Percentiles rank a stretch among this genome's conserved stretches.
phyloP scores from a whole-genome alignment of 2,329 filamentous ascomycete genomes.

The Aspergillus piperis region DNA sequence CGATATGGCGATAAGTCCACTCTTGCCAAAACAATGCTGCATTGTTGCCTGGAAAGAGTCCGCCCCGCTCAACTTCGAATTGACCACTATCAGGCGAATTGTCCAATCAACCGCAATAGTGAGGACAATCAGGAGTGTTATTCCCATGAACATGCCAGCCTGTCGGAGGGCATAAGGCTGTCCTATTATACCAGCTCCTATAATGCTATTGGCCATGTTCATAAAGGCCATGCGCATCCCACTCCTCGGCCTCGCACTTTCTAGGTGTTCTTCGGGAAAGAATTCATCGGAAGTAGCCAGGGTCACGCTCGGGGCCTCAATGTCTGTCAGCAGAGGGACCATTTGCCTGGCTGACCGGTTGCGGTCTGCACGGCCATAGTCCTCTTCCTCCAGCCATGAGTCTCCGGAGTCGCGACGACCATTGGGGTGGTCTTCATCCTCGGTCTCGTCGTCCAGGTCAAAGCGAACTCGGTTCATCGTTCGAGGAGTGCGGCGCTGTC shows the following conservation, averaged over 20 bases:
- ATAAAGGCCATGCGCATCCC: conserved; percentile 88
- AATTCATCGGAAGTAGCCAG: conserved; percentile 64
- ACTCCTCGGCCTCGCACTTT: conserved; percentile 74
- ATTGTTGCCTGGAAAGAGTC: conserved; percentile 96
- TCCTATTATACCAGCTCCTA: conserved; percentile 71
- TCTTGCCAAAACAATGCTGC: conserved; percentile 87
- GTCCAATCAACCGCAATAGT: conserved; percentile 95
- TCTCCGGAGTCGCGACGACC: conserved; percentile 34
- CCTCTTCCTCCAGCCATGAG: conserved; percentile 60
- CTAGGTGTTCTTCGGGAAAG: conserved; percentile 60
- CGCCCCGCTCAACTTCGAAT: conserved; percentile 92
- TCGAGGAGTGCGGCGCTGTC: conserved; percentile 53
- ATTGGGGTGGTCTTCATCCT: conserved; percentile 34
- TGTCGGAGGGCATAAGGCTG: conserved; percentile 97
- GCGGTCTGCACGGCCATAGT: conserved; percentile 55
- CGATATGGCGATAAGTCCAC: conserved; percentile 84
- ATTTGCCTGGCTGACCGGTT: conserved; percentile 48
- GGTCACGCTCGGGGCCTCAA: conserved; percentile 78
- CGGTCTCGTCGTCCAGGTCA: conserved; percentile 50
- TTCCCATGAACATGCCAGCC: conserved; percentile 79
- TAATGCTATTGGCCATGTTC: conserved; percentile 99
- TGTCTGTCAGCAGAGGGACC: conserved; percentile 74
- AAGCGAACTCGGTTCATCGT: conserved; percentile 76
- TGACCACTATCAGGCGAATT: conserved; percentile 93
- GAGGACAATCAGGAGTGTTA: conserved; percentile 73